These are phyloP conservation scores for Oryza meridionalis DNA, from an alignment of 176 grass and related monocot genomes.

Conservation along the genomic window DNA sequence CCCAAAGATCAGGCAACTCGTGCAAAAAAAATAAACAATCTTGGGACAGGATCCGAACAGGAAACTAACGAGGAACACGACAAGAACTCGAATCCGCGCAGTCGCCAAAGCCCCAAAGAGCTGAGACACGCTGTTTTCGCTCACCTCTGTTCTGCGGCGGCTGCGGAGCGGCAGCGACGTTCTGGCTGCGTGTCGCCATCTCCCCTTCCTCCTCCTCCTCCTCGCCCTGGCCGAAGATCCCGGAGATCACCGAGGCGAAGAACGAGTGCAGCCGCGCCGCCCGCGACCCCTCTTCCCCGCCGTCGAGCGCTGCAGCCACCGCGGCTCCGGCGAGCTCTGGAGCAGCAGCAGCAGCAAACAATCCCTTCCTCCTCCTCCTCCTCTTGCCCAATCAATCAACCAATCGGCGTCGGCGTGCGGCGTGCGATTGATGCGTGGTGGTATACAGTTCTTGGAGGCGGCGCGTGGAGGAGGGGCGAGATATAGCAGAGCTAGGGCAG, in stretches of 20 bases:
- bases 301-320: conserved; percentile 60
- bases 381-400: background rate
- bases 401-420: background rate
- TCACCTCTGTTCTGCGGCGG: conserved; percentile 58
- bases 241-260: conserved; percentile 62
- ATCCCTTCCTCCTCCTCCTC: background rate
- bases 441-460: conserved; percentile 24
- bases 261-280: conserved; percentile 61
- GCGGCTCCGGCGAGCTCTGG: conserved; percentile 37
- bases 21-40: background rate
- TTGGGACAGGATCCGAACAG: background rate
- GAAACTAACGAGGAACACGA: background rate
- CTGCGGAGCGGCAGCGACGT: conserved; percentile 48
- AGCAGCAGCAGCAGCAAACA: conserved; percentile 22
- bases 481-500: conserved; percentile 37
- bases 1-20: background rate
- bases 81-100: background rate
- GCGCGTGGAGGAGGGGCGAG: background rate
- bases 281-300: conserved; percentile 61
- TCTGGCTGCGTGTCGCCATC: conserved; percentile 71
- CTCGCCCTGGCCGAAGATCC: conserved; percentile 47
- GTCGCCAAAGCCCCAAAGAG: background rate
- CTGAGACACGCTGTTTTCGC: background rate
- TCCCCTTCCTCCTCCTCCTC: conserved; percentile 19
- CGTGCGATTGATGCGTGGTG: background rate